Evolutionary conservation across 768 basidiomycete species (phyloP).

Genomic region (Pseudohyphozyma bogoriensis): DNA sequence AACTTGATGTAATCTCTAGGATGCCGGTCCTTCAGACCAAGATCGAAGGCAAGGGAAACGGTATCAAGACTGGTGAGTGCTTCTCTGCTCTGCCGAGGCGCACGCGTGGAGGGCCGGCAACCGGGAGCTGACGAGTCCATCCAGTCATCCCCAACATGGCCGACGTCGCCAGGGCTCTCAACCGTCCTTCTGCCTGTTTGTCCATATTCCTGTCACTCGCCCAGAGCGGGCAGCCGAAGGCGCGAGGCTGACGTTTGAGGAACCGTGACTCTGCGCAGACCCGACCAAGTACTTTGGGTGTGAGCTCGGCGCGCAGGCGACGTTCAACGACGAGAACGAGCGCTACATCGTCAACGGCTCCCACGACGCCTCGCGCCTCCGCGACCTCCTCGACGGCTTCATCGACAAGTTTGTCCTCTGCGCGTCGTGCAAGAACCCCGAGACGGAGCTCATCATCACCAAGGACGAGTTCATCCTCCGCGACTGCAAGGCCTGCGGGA

Average conservation of each 20-base stretch:
- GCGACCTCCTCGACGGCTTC: conserved; percentile 90
- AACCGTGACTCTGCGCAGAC: conserved; percentile 43
- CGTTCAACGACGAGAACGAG: conserved; percentile 91
- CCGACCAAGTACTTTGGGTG: conserved; percentile 99
- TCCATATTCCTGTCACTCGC: not conserved
- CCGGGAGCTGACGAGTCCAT: not conserved
- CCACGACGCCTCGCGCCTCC: conserved; percentile 78
- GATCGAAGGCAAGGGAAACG: conserved; percentile 98
- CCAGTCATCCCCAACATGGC: conserved; percentile 91
- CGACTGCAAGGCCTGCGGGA: conserved; percentile 97
- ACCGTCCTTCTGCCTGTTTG: conserved; percentile 70
- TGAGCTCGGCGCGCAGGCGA: conserved; percentile 94
- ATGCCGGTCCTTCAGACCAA: conserved; percentile 93
- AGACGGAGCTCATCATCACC: conserved; percentile 87
- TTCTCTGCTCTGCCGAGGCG: not conserved
- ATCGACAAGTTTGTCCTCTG: conserved; percentile 99
- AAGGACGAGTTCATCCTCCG: conserved; percentile 81
- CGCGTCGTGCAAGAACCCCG: conserved; percentile 95
- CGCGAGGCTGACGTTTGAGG: not conserved
- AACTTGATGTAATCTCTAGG: conserved; percentile 41
- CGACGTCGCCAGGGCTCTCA: conserved; percentile 89
- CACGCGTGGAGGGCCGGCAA: not conserved
- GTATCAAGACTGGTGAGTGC: conserved; percentile 71
- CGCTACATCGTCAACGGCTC: conserved; percentile 98
- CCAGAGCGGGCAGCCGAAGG: not conserved